These are phyloP conservation scores for Trametes meyenii DNA, from an alignment of 768 basidiomycete species.

Conservation along the genomic window DNA sequence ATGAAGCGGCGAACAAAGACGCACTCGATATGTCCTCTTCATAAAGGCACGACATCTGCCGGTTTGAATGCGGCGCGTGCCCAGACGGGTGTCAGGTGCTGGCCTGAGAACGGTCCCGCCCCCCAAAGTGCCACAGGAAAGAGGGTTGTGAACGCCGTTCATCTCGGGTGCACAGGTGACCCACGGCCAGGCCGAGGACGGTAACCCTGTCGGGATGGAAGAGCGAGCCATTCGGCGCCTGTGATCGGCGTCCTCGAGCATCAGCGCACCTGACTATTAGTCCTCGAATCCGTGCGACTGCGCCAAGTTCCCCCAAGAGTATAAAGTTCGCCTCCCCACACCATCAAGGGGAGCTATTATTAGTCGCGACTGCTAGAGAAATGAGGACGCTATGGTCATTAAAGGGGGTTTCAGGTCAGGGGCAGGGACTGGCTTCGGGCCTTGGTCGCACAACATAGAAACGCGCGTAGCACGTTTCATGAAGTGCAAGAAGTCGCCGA, in stretches of 20 bases:
- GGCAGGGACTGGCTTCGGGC: too few relatives aligned
- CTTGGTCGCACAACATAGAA: too few relatives aligned
- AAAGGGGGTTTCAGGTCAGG: too few relatives aligned
- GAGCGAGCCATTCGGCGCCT: not conserved
- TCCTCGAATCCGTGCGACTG: not conserved
- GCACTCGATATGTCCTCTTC: not conserved
- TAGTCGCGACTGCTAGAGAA: too few relatives aligned
- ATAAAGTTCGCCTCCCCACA: too few relatives aligned
- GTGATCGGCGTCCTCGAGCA: not conserved
- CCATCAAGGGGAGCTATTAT: too few relatives aligned
- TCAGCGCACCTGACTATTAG: not conserved
- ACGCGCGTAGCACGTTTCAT: too few relatives aligned
- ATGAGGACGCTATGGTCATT: too few relatives aligned
- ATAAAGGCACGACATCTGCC: not conserved
- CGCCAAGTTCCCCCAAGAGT: too few relatives aligned
- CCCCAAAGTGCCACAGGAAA: not conserved
- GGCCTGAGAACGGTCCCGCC: not conserved
- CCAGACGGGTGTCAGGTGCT: not conserved
- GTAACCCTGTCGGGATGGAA: not conserved
- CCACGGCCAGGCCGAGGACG: not conserved
- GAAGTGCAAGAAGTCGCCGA: too few relatives aligned
- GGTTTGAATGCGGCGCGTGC: not conserved
- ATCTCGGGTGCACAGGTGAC: not conserved
- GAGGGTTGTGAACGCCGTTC: not conserved
- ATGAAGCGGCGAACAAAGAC: not conserved